phyloP scores from a whole-genome alignment of 169 alveolate genomes.

The Plasmodium yoelii region DNA sequence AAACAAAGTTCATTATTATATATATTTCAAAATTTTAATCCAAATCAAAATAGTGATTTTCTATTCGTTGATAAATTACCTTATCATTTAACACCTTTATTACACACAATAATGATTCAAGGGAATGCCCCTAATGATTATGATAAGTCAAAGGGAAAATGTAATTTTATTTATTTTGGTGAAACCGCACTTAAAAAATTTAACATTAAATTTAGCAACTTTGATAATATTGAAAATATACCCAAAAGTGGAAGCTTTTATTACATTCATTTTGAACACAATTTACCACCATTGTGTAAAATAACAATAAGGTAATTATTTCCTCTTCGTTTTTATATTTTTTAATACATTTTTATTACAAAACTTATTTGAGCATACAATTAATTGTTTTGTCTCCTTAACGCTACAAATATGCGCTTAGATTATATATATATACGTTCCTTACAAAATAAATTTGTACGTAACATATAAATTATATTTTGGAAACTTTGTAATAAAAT shows the following conservation, averaged over 20 bases:
- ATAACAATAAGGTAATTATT: slow-evolving; percentile 52
- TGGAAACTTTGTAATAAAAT: not conserved
- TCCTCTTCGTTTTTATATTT: not conserved
- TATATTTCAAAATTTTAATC: slow-evolving; percentile 68
- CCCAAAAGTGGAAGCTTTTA: slow-evolving; percentile 66
- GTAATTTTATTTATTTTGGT: slow-evolving; percentile 66
- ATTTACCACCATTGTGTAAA: slow-evolving; percentile 69
- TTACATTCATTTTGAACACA: slow-evolving; percentile 57
- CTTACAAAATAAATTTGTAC: no score
- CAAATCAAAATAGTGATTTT: slow-evolving; percentile 37
- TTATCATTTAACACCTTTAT: slow-evolving; percentile 60
- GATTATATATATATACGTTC: no score
- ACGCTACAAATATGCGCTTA: no score
- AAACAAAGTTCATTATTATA: slow-evolving; percentile 65
- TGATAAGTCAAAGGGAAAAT: slow-evolving; percentile 14
- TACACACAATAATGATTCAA: slow-evolving; percentile 60
- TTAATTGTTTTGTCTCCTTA: no score
- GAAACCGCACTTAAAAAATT: slow-evolving; percentile 53
- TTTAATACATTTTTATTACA: not conserved
- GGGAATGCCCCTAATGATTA: slow-evolving; percentile 44
- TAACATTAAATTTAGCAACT: slow-evolving; percentile 59
- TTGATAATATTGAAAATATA: slow-evolving; percentile 26
- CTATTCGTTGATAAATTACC: slow-evolving; percentile 73
- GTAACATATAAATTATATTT: no score
- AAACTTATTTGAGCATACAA: not conserved